Conservation (phyloP, 106 monocot genomes). For the Amphibolis antarctica region DNA sequence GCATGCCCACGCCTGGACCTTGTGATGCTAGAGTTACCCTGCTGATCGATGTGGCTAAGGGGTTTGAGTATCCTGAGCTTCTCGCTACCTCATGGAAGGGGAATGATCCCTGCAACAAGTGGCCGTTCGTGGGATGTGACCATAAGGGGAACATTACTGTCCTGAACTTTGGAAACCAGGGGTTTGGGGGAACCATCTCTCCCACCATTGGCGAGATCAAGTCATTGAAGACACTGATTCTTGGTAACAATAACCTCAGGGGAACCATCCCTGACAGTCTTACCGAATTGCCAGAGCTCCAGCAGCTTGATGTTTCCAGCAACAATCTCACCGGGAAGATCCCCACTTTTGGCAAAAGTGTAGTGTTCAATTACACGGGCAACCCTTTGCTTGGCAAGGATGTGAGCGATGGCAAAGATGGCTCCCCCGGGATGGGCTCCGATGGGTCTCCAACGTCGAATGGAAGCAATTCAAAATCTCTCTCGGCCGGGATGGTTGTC, state of each 20-base stretch:
- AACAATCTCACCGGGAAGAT: conserved; percentile 50
- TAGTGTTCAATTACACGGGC: conserved; percentile 25
- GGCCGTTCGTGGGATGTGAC: conserved; percentile 51
- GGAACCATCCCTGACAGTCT: conserved; percentile 50
- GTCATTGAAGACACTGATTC: conserved; percentile 29
- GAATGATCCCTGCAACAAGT: conserved; percentile 57
- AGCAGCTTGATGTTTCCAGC: conserved; percentile 45
- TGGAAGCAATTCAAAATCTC: neutral
- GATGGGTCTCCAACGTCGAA: neutral
- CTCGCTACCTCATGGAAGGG: conserved; percentile 54
- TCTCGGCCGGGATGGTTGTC: too few species aligned
- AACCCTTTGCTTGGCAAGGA: conserved; percentile 40
- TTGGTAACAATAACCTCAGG: conserved; percentile 46
- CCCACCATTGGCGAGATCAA: conserved; percentile 39
- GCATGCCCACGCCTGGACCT: conserved; percentile 24
- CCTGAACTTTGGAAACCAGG: conserved; percentile 44
- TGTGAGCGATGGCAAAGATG: neutral
- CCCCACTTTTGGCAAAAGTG: conserved; percentile 31
- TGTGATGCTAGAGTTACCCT: conserved; percentile 42
- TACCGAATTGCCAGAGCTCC: conserved; percentile 27
- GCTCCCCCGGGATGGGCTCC: neutral
- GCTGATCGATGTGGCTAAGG: conserved; percentile 47
- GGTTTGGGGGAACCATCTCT: conserved; percentile 46
- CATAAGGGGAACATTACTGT: conserved; percentile 24
- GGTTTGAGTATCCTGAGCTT: conserved; percentile 52